Evolutionary conservation across 768 basidiomycete genomes (phyloP).

Genomic region (Dacryopinax primogenitus): DNA sequence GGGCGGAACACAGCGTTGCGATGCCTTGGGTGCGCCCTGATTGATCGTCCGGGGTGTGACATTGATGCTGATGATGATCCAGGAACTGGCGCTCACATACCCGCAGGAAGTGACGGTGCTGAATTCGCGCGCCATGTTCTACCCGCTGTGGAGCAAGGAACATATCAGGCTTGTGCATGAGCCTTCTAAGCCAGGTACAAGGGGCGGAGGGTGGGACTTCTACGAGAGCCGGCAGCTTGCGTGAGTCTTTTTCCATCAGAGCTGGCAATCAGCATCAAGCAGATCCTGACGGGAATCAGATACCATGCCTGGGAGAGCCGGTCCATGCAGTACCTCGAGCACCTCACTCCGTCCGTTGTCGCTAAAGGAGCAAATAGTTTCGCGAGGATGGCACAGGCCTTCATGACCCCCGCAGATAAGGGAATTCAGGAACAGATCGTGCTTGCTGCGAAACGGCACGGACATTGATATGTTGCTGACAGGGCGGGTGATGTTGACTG

Average conservation of each 20-base stretch:
- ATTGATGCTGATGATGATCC: neutral
- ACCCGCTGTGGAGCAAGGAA: neutral
- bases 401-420: neutral
- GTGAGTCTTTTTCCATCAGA: neutral
- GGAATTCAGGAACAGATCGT: neutral
- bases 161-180: neutral
- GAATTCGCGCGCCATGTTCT: neutral
- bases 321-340: neutral
- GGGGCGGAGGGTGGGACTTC: conserved; percentile 1
- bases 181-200: neutral
- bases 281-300: neutral
- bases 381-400: neutral
- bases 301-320: neutral
- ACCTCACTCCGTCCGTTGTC: neutral
- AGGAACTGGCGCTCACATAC: neutral
- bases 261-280: neutral
- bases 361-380: neutral
- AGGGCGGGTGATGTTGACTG: no score
- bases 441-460: neutral
- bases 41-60: neutral
- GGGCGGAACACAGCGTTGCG: conserved; percentile 1
- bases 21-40: neutral
- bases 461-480: neutral
- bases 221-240: neutral
- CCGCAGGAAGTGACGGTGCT: neutral